Conservation (phyloP, 2,329 filamentous ascomycete genomes). For the Hypoxylon sp. region DNA sequence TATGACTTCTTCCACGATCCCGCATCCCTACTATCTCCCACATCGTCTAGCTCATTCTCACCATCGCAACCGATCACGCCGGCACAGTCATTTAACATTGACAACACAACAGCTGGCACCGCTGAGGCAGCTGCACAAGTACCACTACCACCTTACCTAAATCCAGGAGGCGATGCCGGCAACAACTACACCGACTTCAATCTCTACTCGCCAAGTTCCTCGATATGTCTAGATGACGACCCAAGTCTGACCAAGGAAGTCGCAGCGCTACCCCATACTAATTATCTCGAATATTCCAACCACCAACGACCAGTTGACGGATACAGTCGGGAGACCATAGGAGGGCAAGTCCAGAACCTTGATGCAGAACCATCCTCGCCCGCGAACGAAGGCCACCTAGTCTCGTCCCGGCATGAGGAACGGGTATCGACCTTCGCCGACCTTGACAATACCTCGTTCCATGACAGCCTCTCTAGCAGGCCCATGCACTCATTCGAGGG, state of each 20-base stretch:
- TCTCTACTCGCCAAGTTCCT: slow-evolving; percentile 59
- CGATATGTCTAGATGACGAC: slow-evolving; percentile 60
- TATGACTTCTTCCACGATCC: slow-evolving; percentile 59
- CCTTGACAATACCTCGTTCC: no score
- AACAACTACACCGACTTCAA: slow-evolving; percentile 64
- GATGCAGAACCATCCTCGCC: slow-evolving; percentile 7
- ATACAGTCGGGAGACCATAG: not conserved
- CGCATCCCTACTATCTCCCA: slow-evolving; percentile 53
- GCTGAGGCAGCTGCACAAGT: slow-evolving; percentile 21
- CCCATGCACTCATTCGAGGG: no score
- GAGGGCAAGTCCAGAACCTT: not conserved
- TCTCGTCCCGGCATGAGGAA: not conserved
- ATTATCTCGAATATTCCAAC: slow-evolving; percentile 11
- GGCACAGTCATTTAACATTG: slow-evolving; percentile 24
- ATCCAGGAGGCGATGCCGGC: slow-evolving; percentile 48
- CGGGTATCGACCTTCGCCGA: slow-evolving; percentile 1
- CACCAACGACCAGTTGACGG: slow-evolving; percentile 11
- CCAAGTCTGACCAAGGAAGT: slow-evolving; percentile 44
- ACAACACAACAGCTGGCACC: slow-evolving; percentile 19
- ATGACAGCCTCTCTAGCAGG: no score
- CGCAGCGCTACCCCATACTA: slow-evolving; percentile 29
- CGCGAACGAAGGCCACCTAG: slow-evolving; percentile 1
- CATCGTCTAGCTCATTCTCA: slow-evolving; percentile 45
- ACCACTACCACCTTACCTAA: slow-evolving; percentile 54
- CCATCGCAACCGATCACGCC: slow-evolving; percentile 48